phyloP scores from a whole-genome alignment of 2,329 filamentous ascomycete genomes.

The Aspergillus ruber region DNA sequence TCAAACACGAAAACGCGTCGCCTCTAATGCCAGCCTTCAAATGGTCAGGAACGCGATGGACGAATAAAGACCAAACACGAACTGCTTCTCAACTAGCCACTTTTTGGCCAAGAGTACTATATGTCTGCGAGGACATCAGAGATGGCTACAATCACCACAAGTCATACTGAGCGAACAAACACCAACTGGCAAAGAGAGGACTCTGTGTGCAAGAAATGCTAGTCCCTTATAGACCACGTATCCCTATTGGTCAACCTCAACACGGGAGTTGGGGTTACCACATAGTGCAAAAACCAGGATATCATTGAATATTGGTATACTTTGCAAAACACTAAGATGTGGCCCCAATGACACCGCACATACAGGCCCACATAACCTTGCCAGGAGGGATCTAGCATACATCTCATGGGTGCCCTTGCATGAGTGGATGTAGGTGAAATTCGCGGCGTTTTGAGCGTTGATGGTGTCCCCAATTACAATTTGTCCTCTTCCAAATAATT shows the following conservation, averaged over 20 bases:
- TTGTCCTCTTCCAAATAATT: constrained; percentile 4
- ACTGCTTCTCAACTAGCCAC: constrained; percentile 11
- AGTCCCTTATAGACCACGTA: no score
- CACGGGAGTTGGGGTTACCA: neutral
- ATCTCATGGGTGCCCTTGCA: constrained; percentile 52
- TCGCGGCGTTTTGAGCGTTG: constrained; percentile 57
- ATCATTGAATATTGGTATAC: constrained; percentile 61
- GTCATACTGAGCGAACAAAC: constrained; percentile 38
- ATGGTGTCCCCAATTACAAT: constrained; percentile 64
- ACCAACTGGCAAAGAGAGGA: constrained; percentile 58
- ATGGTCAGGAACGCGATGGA: constrained; percentile 15
- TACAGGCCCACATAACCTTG: constrained; percentile 51
- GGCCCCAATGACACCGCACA: constrained; percentile 51
- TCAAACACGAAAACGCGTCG: constrained; percentile 14
- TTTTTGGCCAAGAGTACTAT: neutral
- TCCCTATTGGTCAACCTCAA: no score
- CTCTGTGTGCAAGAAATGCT: constrained; percentile 16
- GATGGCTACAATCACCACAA: constrained; percentile 8
- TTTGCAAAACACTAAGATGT: constrained; percentile 58
- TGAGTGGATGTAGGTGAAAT: constrained; percentile 56
- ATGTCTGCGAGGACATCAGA: constrained; percentile 1
- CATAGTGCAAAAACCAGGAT: constrained; percentile 52
- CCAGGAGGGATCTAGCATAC: constrained; percentile 39
- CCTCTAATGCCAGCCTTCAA: constrained; percentile 8
- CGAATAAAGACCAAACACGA: constrained; percentile 19